These are phyloP conservation scores for Luffa aegyptiaca DNA, from an alignment of 306 rosid species.

Conservation along the genomic window DNA sequence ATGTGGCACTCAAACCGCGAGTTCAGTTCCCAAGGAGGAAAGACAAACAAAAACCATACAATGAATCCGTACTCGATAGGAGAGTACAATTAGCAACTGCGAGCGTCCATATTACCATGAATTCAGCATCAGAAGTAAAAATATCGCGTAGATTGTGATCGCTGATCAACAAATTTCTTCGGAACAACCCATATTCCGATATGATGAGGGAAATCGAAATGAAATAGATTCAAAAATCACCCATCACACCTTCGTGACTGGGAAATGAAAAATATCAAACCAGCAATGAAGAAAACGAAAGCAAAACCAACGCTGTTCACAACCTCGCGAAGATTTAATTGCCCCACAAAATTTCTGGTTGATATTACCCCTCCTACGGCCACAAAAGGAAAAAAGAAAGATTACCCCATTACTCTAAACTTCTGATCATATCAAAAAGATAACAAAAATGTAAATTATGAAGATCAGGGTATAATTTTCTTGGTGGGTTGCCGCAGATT, in stretches of 20 bases:
- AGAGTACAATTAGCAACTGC: background rate
- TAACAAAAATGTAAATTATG: background rate
- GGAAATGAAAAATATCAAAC: background rate
- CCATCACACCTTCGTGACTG: background rate
- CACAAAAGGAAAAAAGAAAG: background rate
- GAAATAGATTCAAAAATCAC: background rate
- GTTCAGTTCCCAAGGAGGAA: background rate
- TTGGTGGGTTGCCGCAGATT: background rate
- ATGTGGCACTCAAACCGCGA: constrained; percentile 37
- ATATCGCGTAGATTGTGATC: background rate
- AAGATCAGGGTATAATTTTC: background rate
- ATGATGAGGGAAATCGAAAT: background rate
- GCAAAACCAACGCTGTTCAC: background rate
- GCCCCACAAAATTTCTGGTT: background rate
- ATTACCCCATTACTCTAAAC: background rate
- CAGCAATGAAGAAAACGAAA: background rate
- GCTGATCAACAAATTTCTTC: background rate
- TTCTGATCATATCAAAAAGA: background rate
- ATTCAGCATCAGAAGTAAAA: background rate
- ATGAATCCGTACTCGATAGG: background rate
- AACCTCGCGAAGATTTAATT: background rate
- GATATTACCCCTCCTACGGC: background rate
- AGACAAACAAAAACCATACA: background rate
- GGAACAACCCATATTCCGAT: background rate
- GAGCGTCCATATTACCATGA: background rate